Conservation (phyloP, 768 basidiomycete genomes). For the Lactarius quietus region DNA sequence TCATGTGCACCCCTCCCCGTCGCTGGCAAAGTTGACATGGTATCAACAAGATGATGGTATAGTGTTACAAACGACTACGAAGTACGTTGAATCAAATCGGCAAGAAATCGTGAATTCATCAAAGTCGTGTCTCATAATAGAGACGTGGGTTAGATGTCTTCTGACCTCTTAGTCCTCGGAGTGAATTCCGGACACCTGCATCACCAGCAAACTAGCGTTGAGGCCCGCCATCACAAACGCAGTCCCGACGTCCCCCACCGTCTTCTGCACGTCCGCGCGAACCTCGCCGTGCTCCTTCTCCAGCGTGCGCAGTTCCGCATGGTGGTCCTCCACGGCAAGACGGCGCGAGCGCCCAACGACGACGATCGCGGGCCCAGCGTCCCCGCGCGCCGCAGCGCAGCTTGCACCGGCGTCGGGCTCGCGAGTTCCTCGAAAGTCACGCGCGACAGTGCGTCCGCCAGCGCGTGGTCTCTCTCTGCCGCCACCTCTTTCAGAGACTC, state of each 20-base stretch:
- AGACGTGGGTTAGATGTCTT: too few relatives aligned
- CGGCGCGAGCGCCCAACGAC: slow-evolving; percentile 72
- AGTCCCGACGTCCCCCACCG: slow-evolving; percentile 81
- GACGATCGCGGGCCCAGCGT: slow-evolving; percentile 46
- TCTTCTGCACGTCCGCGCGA: slow-evolving; percentile 66
- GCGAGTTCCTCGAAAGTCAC: slow-evolving; percentile 58
- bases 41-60: not conserved
- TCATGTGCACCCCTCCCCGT: not conserved
- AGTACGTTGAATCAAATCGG: not conserved
- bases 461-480: slow-evolving; percentile 8
- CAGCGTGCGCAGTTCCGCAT: slow-evolving; percentile 62
- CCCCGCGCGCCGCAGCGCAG: slow-evolving; percentile 45
- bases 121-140: not conserved
- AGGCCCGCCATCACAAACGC: slow-evolving; percentile 64
- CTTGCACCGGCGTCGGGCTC: slow-evolving; percentile 57
- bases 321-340: slow-evolving; percentile 70
- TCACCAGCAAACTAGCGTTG: slow-evolving; percentile 58
- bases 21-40: not conserved
- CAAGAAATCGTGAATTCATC: slow-evolving; percentile 1
- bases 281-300: slow-evolving; percentile 54
- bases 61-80: not conserved
- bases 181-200: slow-evolving; percentile 46
- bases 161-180: not conserved
- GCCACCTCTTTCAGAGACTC: slow-evolving; percentile 25
- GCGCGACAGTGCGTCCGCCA: slow-evolving; percentile 44